These are phyloP conservation scores for Abrus pulchellus DNA, from an alignment of 306 rosid genomes.

Conservation along the genomic window DNA sequence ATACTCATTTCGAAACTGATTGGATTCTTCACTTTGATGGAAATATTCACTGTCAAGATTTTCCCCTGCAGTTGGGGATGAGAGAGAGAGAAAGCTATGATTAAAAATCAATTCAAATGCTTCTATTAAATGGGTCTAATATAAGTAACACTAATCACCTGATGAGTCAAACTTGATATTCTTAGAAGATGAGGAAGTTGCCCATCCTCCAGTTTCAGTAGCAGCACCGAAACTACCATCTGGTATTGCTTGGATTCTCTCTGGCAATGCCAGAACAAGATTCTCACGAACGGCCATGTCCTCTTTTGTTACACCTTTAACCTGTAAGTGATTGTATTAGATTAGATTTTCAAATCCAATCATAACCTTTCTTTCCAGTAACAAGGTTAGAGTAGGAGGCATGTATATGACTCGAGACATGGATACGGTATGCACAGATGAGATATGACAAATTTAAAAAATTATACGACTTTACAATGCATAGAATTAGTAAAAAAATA, in stretches of 20 bases:
- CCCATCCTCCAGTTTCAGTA: constrained; percentile 63
- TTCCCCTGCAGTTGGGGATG: constrained; percentile 47
- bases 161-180: constrained; percentile 72
- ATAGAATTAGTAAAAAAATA: too few species aligned
- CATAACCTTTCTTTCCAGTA: constrained; percentile 15
- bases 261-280: constrained; percentile 72
- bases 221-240: constrained; percentile 67
- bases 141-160: constrained; percentile 53
- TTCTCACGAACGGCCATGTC: constrained; percentile 68
- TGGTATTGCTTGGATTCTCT: constrained; percentile 84
- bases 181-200: constrained; percentile 54
- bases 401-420: too few species aligned
- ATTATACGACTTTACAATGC: too few species aligned
- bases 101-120: constrained; percentile 21
- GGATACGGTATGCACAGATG: too few species aligned
- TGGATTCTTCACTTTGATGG: constrained; percentile 78
- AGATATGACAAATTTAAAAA: too few species aligned
- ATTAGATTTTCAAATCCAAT: constrained; percentile 33
- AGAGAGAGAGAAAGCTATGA: background rate
- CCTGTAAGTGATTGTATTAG: constrained; percentile 51
- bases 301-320: constrained; percentile 79
- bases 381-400: too few species aligned
- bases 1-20: constrained; percentile 75
- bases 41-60: constrained; percentile 58
- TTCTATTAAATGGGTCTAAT: constrained; percentile 1